Evolutionary conservation across 164 flowering plant genomes (phyloP), one percentile per base, ranked within the genome.

Genomic region (Umbellularia californica): DNA sequence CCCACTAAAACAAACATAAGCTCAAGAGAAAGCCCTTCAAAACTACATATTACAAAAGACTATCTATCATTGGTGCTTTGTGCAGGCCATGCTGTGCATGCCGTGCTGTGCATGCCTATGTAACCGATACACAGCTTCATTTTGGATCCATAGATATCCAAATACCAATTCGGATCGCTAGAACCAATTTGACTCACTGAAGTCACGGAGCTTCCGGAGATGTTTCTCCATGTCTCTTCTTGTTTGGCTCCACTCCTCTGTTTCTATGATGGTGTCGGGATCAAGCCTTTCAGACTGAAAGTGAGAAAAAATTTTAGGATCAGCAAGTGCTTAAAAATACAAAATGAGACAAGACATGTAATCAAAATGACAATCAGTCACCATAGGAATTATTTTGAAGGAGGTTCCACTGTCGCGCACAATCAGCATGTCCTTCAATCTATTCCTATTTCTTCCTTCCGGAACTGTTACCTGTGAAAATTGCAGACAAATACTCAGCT

Each of bases 161-260:
- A 23, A 58, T 20, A 11, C 72, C 51, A 63, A 33, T 35, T 51
- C 63, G 4, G 25, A 30, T 58, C 65, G 68, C 79, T 80, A 95
- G 77, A 95, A 90, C 99, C 99, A 95, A 80, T 95, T 95, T 69
- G 98, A 95, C 70, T 83, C 69, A 64, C 73, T 84, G 79, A 92
- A 95, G 77, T 95, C 98, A 23, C 98, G 81, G 22, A 95, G 83
- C 87, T 95, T 95, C 23, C 97, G 85, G 9, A 95, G 94, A 80
- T 92, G 94, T 72, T 83, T 90, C 81, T 95, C 99, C 95, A 95
- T 92, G 52, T 92, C 99, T 76, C 84, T 79, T 78, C 99, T 84
- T 41, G 82, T 87, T 77, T 83, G 84, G 70, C 72, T 74, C 99
- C 99, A 95, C 72, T 95, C 99, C 84, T 90, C 94, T 83, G 77